phyloP scores from a whole-genome alignment of 2,329 filamentous ascomycete genomes.

The Cordyceps pruinosa region DNA sequence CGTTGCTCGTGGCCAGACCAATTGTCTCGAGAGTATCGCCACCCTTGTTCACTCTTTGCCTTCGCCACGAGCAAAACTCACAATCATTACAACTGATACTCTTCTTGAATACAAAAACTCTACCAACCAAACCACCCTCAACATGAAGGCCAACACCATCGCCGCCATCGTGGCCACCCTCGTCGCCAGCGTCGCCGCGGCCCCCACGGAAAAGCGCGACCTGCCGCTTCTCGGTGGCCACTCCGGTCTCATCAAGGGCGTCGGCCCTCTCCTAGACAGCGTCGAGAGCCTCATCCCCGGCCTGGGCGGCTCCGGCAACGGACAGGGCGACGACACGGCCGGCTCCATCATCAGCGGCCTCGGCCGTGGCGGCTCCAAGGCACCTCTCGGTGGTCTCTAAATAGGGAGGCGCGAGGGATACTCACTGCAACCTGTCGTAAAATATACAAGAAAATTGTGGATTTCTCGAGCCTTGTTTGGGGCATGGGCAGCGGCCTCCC shows the following conservation, averaged over 20 bases:
- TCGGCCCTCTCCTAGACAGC: conserved; percentile 4
- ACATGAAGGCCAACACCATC: conserved; percentile 5
- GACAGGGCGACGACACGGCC: neutral
- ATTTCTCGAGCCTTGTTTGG: neutral
- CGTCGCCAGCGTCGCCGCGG: neutral
- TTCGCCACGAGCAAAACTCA: neutral
- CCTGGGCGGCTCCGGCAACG: neutral
- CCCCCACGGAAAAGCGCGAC: conserved; percentile 7
- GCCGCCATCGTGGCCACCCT: conserved; percentile 5
- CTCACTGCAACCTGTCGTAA: neutral
- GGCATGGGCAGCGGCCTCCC: too few relatives aligned
- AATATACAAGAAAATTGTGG: neutral
- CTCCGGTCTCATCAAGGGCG: neutral
- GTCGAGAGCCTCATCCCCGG: conserved; percentile 3
- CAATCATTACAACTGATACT: neutral
- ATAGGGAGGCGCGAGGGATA: neutral
- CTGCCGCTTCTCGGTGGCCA: conserved; percentile 6
- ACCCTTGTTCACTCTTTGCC: neutral
- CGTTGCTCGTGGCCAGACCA: neutral
- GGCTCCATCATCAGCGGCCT: neutral
- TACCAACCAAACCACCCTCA: neutral
- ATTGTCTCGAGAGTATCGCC: neutral
- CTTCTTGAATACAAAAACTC: too few relatives aligned
- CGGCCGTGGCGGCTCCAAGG: neutral
- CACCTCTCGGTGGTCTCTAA: neutral